A percentile compares a stretch with the other conserved stretches of the same genome.
Conservation (phyloP, 2,329 filamentous ascomycete genomes). For the Thielaviopsis euricoi region DNA sequence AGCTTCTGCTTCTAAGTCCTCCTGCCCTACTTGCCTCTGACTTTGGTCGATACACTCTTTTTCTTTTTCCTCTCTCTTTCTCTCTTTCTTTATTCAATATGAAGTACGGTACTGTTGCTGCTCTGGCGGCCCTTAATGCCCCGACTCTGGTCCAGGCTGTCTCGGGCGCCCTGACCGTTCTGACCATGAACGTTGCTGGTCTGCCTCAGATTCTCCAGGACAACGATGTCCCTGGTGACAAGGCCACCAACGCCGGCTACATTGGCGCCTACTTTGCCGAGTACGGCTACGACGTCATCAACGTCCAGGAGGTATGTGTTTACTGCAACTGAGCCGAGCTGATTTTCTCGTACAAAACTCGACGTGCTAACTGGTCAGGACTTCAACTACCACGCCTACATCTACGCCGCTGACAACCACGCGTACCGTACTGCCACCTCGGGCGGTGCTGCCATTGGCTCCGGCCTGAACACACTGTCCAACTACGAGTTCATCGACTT, state of each 20-base stretch:
- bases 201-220: constrained; percentile 37
- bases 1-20: not conserved
- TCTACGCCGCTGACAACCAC: constrained; percentile 44
- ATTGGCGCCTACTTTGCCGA: constrained; percentile 41
- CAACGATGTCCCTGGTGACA: constrained; percentile 47
- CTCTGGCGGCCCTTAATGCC: constrained; percentile 5
- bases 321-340: not conserved
- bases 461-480: constrained; percentile 46
- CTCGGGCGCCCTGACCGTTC: constrained; percentile 28
- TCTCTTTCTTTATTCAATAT: not conserved
- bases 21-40: not conserved
- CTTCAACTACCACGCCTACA: constrained; percentile 49
- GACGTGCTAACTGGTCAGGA: constrained; percentile 21
- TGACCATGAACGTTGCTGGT: constrained; percentile 45
- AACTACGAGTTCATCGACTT: constrained; percentile 41
- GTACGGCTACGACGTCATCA: constrained; percentile 43
- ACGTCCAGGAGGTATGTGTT: constrained; percentile 40
- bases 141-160: constrained; percentile 8
- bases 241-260: constrained; percentile 35
- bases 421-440: constrained; percentile 45
- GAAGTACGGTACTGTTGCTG: constrained; percentile 8
- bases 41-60: not conserved
- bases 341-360: too few species aligned
- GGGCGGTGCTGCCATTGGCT: constrained; percentile 46
- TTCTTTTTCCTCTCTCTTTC: not conserved